Conservation (phyloP, 371 early-diverging fungal genomes). For the Funneliformis caledonium region DNA sequence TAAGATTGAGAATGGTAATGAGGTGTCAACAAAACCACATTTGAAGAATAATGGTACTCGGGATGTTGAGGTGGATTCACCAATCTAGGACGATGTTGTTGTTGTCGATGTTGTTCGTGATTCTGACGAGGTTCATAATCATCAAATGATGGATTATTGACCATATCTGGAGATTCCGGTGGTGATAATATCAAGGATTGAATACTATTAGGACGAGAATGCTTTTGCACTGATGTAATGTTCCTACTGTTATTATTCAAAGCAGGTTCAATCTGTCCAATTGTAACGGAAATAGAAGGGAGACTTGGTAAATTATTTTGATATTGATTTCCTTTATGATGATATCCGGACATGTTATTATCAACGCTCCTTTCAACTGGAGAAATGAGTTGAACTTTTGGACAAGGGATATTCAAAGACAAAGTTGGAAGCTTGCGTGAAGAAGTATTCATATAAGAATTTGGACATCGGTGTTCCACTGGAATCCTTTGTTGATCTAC, state of each 20-base stretch:
- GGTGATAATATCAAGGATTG: conserved; percentile 26
- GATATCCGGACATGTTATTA: neutral
- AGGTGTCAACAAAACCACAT: neutral
- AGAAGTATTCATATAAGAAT: neutral
- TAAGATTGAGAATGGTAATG: conserved; percentile 7
- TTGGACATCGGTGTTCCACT: neutral
- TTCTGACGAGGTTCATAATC: conserved; percentile 16
- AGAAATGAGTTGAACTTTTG: neutral
- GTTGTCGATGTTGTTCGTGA: neutral
- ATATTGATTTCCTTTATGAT: neutral
- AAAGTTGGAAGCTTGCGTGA: neutral
- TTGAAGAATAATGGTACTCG: neutral
- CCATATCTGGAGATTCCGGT: conserved; percentile 34
- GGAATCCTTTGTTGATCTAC: neutral
- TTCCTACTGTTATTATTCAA: neutral
- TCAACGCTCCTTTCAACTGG: neutral
- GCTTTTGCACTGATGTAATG: neutral
- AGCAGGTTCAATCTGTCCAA: neutral
- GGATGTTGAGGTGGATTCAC: neutral
- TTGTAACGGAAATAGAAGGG: neutral
- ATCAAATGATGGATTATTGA: conserved; percentile 15
- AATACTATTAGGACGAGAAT: neutral
- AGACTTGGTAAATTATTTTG: neutral
- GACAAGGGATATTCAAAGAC: neutral
- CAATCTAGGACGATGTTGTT: neutral